Percentiles rank a stretch among this genome's conserved stretches.
Evolutionary conservation across 2,329 filamentous ascomycete species (phyloP).

Genomic region (Podosphaera aphanis): DNA sequence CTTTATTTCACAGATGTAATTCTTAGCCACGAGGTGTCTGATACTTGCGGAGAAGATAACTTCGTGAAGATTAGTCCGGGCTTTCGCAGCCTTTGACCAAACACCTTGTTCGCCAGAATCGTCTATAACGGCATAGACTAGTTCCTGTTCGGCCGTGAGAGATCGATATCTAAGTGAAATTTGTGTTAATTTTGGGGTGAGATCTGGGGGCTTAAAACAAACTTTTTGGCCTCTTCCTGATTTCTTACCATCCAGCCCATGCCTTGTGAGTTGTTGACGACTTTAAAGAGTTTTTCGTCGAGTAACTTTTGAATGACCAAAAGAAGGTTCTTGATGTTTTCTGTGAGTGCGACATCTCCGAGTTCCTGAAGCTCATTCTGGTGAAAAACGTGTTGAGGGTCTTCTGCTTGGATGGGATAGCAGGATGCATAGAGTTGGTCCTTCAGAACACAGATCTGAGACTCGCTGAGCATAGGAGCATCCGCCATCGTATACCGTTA

Average conservation of each 20-base stretch:
- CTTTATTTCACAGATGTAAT: conserved; percentile 71
- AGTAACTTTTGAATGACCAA: conserved; percentile 32
- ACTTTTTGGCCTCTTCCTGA: conserved; percentile 38
- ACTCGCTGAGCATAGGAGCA: background rate
- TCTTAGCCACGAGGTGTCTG: conserved; percentile 61
- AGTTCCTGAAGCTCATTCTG: conserved; percentile 32
- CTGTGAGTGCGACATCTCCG: conserved; percentile 28
- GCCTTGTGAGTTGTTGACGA: conserved; percentile 21
- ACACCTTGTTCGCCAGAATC: conserved; percentile 65
- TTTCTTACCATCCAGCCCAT: conserved; percentile 35
- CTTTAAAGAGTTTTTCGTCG: conserved; percentile 35
- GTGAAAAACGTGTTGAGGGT: conserved; percentile 22
- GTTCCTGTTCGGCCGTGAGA: conserved; percentile 49
- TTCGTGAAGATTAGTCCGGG: conserved; percentile 61
- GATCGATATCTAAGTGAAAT: conserved; percentile 26
- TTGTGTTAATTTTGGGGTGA: conserved; percentile 3
- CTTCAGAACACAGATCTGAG: conserved; percentile 9
- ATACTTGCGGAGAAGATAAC: conserved; percentile 58
- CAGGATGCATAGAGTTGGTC: conserved; percentile 12
- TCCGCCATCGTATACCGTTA: too few species aligned
- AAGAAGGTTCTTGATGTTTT: conserved; percentile 30
- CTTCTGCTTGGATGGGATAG: conserved; percentile 6
- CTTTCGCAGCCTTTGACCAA: conserved; percentile 72
- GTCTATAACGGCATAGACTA: conserved; percentile 80
- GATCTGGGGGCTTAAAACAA: conserved; percentile 8